A percentile compares a stretch with the other conserved stretches of the same genome.
Evolutionary conservation across 2,329 filamentous ascomycete genomes (phyloP).

Genomic region (Colletotrichum aenigma): DNA sequence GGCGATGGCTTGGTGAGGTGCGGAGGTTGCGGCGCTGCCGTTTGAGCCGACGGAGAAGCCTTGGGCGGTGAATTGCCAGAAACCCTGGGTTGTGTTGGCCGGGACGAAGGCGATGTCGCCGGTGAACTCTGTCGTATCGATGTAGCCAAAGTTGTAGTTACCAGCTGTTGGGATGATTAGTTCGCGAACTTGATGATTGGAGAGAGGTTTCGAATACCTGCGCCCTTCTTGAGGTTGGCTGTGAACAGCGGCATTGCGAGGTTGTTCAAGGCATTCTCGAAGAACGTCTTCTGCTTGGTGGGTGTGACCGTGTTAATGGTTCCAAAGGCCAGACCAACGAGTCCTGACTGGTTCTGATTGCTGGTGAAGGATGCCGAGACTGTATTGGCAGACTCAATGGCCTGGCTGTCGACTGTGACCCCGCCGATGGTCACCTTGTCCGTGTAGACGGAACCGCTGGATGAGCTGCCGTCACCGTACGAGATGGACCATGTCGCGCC

Average conservation of each 20-base stretch:
- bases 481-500: constrained; percentile 44
- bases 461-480: constrained; percentile 48
- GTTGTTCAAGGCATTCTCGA: constrained; percentile 34
- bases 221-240: constrained; percentile 36
- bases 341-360: constrained; percentile 41
- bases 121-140: constrained; percentile 61
- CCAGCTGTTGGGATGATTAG: constrained; percentile 24
- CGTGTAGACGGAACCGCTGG: constrained; percentile 45
- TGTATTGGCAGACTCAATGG: constrained; percentile 45
- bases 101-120: constrained; percentile 61
- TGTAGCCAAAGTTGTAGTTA: constrained; percentile 45
- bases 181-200: background rate
- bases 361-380: constrained; percentile 44
- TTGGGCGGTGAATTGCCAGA: constrained; percentile 65
- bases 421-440: constrained; percentile 47
- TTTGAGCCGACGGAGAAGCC: constrained; percentile 56
- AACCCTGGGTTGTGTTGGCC: constrained; percentile 61
- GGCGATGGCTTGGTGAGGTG: constrained; percentile 56
- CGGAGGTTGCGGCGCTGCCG: constrained; percentile 4
- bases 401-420: constrained; percentile 41
- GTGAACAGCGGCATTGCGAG: constrained; percentile 36
- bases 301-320: constrained; percentile 46
- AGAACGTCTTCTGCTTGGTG: constrained; percentile 45
- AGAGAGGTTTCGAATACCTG: constrained; percentile 27
- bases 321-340: constrained; percentile 49